phyloP scores from a whole-genome alignment of 352 stramenopile species.

The Globisporangium recalcitrans region DNA sequence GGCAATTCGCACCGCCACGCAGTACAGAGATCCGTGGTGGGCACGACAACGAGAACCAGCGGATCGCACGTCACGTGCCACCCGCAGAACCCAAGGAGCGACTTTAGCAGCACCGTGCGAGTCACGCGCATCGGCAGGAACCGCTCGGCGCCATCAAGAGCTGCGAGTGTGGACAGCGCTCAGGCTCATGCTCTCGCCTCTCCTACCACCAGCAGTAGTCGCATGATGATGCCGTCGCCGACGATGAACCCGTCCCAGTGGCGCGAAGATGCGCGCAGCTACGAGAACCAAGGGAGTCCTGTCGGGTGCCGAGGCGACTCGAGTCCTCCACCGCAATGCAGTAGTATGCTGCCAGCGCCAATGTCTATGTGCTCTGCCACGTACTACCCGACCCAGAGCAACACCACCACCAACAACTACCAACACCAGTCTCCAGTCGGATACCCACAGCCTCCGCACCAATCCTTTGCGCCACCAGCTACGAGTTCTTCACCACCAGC shows the following conservation, averaged over 20 bases:
- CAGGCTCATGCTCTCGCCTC: neutral
- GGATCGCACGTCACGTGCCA: constrained; percentile 2
- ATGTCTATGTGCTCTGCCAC: neutral
- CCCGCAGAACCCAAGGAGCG: neutral
- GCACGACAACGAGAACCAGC: neutral
- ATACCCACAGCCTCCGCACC: neutral
- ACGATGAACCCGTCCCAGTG: constrained; percentile 8
- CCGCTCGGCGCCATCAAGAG: neutral
- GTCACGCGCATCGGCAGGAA: constrained; percentile 7
- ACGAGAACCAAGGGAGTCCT: neutral
- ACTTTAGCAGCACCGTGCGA: constrained; percentile 3
- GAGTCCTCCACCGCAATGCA: neutral
- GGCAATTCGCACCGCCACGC: neutral
- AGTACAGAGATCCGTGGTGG: constrained; percentile 6
- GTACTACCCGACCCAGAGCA: constrained; percentile 1
- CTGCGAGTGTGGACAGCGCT: neutral
- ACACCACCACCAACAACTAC: neutral
- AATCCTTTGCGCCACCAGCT: neutral
- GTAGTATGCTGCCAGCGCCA: neutral
- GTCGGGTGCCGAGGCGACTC: neutral
- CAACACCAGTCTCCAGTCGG: neutral
- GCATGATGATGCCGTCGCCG: neutral
- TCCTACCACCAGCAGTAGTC: neutral
- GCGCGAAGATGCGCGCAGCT: neutral
- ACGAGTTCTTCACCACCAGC: neutral